Conservation (phyloP, 2,329 filamentous ascomycete species). For the Lecanicillium sp. region DNA sequence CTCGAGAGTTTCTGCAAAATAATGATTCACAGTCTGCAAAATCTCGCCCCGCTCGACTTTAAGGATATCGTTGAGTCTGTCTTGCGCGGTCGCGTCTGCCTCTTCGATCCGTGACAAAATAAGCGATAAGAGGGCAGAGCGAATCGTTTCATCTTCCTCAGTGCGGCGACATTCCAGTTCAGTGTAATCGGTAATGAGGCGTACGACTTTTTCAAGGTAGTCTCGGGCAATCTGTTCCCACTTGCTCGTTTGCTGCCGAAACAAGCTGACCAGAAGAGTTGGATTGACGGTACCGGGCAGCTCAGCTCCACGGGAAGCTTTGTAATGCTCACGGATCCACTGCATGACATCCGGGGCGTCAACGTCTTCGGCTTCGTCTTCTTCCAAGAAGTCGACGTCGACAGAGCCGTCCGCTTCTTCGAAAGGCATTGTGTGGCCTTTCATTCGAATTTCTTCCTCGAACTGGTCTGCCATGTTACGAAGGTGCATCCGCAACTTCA, state of each 20-base stretch:
- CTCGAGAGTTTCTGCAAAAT: conserved; percentile 1
- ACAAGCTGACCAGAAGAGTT: background rate
- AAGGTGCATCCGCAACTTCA: conserved; percentile 4
- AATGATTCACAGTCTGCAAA: conserved; percentile 2
- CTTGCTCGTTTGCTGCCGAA: background rate
- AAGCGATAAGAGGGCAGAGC: background rate
- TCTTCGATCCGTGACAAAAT: conserved; percentile 1
- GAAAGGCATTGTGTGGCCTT: conserved; percentile 1
- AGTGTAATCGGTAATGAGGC: background rate
- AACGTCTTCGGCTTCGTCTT: background rate
- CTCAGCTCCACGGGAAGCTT: background rate
- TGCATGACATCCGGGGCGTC: background rate
- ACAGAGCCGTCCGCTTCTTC: background rate
- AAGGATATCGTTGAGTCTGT: background rate
- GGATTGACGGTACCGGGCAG: conserved; percentile 2
- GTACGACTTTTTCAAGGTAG: background rate
- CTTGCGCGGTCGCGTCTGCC: background rate
- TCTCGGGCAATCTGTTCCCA: background rate
- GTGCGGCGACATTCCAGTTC: conserved; percentile 3
- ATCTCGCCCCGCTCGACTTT: background rate
- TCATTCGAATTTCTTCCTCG: background rate
- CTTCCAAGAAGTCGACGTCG: background rate
- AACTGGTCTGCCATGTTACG: background rate
- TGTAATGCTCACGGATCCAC: background rate
- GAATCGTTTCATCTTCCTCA: conserved; percentile 2